These are phyloP conservation scores for Zymoseptoria passerinii DNA, from an alignment of 2,329 filamentous ascomycete genomes.

Conservation along the genomic window DNA sequence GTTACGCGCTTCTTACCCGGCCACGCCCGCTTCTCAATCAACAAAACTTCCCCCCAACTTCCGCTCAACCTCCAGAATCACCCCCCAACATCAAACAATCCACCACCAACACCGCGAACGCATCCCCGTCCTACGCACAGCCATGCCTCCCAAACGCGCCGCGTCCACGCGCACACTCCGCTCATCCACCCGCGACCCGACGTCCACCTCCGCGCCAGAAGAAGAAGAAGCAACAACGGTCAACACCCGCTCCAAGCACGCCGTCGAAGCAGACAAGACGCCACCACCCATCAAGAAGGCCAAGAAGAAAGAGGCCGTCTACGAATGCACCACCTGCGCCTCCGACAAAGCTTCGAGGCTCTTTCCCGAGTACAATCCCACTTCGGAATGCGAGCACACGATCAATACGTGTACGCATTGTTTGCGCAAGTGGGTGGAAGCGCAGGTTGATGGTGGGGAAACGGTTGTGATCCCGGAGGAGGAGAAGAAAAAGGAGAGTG, in stretches of 20 bases:
- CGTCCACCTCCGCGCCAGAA: too few relatives aligned
- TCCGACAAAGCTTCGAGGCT: slow-evolving; percentile 5
- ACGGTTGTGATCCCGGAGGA: neutral
- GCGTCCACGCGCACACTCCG: too few relatives aligned
- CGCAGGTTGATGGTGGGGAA: slow-evolving; percentile 18
- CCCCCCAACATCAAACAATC: neutral
- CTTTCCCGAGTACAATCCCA: slow-evolving; percentile 31
- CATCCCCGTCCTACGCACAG: too few relatives aligned
- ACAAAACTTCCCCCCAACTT: neutral
- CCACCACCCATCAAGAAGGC: slow-evolving; percentile 1
- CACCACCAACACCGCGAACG: neutral
- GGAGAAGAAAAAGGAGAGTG: neutral
- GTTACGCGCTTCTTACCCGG: too few relatives aligned
- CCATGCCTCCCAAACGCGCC: too few relatives aligned
- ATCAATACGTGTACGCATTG: slow-evolving; percentile 32
- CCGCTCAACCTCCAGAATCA: neutral
- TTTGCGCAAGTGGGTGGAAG: slow-evolving; percentile 30
- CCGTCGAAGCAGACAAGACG: neutral
- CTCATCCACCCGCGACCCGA: too few relatives aligned
- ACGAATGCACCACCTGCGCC: slow-evolving; percentile 19
- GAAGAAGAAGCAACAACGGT: too few relatives aligned
- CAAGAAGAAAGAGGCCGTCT: slow-evolving; percentile 5
- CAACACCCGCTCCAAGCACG: neutral
- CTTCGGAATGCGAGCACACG: slow-evolving; percentile 29
- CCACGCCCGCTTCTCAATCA: neutral